phyloP scores from a whole-genome alignment of 2,329 filamentous ascomycete genomes.

The Aspergillus calidoustus region DNA sequence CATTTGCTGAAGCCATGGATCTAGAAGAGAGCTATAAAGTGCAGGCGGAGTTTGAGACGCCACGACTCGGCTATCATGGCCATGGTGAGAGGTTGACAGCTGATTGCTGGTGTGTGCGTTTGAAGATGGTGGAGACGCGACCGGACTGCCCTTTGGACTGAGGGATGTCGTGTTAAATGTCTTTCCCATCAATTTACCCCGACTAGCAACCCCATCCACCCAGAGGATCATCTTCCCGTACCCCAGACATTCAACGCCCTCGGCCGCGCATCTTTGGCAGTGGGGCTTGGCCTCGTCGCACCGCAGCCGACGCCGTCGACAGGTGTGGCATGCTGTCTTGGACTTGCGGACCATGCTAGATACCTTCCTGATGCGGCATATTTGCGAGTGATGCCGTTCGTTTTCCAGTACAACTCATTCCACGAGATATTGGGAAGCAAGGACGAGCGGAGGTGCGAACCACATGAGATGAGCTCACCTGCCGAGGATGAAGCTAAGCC shows the following conservation, averaged over 20 bases:
- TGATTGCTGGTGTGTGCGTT: background rate
- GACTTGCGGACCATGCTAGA: background rate
- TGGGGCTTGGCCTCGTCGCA: background rate
- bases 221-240: background rate
- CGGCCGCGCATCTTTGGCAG: background rate
- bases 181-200: slow-evolving; percentile 1
- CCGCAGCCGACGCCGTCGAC: background rate
- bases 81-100: background rate
- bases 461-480: no score
- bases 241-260: background rate
- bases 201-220: background rate
- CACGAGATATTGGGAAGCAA: background rate
- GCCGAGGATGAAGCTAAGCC: no score
- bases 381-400: background rate
- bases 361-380: background rate
- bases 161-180: background rate
- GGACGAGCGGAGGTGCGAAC: background rate
- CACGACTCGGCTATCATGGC: no score
- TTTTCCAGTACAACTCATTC: no score
- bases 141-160: background rate
- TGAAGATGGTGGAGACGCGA: background rate
- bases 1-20: background rate
- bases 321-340: background rate
- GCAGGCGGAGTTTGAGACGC: background rate
- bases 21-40: background rate